Evolutionary conservation across 2,329 filamentous ascomycete species (phyloP).

Genomic region (Calonectria multiphialidica): DNA sequence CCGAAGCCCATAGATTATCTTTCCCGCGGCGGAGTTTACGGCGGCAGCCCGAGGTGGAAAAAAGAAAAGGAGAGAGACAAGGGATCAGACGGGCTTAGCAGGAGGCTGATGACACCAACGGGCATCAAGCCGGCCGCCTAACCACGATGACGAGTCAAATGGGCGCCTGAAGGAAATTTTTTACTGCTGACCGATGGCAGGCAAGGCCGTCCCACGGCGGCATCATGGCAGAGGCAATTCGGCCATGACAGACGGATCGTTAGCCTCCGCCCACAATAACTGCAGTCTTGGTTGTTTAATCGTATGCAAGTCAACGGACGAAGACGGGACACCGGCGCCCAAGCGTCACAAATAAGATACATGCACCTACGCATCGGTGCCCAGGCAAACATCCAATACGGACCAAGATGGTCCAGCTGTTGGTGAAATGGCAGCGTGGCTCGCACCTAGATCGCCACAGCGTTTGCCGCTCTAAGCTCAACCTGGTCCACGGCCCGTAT

Average conservation of each 20-base stretch:
- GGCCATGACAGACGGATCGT: neutral
- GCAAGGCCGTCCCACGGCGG: slow-evolving; percentile 1
- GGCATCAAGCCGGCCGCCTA: slow-evolving; percentile 2
- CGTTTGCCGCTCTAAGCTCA: slow-evolving; percentile 34
- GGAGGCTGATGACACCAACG: slow-evolving; percentile 4
- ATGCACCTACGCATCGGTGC: slow-evolving; percentile 12
- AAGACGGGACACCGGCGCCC: slow-evolving; percentile 9
- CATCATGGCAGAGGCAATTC: slow-evolving; percentile 7
- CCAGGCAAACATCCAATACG: slow-evolving; percentile 14
- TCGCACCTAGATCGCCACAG: slow-evolving; percentile 34
- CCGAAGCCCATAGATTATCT: slow-evolving; percentile 16
- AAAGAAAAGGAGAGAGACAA: neutral
- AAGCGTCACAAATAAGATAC: slow-evolving; percentile 13
- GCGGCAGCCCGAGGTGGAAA: neutral
- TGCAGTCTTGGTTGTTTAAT: slow-evolving; percentile 1
- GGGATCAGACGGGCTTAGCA: neutral
- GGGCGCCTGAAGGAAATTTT: neutral
- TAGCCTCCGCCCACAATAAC: neutral
- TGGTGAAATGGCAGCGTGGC: slow-evolving; percentile 22
- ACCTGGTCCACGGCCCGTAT: slow-evolving; percentile 22
- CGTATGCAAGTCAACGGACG: slow-evolving; percentile 3
- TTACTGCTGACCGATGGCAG: slow-evolving; percentile 16
- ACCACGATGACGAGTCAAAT: slow-evolving; percentile 18
- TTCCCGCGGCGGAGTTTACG: slow-evolving; percentile 4
- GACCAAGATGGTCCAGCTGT: slow-evolving; percentile 11